Base-by-base conservation (phyloP, 1,284 basidiomycete species). In the Cryptococcus neoformans region DNA sequence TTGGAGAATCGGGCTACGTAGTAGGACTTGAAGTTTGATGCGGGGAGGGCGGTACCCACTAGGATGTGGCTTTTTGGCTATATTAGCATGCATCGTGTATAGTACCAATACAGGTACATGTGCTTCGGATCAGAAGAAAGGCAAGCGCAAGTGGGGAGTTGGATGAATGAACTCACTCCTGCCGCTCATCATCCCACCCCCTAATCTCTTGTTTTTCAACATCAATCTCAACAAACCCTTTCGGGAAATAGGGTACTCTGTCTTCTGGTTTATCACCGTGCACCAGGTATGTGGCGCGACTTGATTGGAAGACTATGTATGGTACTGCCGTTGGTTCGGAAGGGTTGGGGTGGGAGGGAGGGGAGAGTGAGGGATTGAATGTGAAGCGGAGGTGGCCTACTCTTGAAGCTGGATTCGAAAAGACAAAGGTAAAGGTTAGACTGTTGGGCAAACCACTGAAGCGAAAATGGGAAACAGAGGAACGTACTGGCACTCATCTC, bases 331-430 rank as follows among this genome's bases (percentile, higher is more conserved):
- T 6, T 28, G 59, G 0, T 55, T 54, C 2, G 3, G 40, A 44
- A 6, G 42, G 21, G 6, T n/a, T 7, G n/a, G 11, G 3, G n/a
- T n/a, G 2, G 11, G 42, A 44, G 9, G 42, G 14, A n/a, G 42
- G 8, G 0, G 68, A 63, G 4, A 28, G 28, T 28, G 28, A 28
- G 14, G 77, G 71, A 5, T 72, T 70, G 77, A 90, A 89, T 0
- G 84, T 86, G 76, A 90, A 89, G 2, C 85, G 82, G 1, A 91
- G 78, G 66, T 90, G 88, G 0, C 87, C 88, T 14, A 88, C 88
- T 14, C 88, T 84, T 4, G 88, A 89, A 5, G 88, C 87, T 89
- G 62, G 4, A 28, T 28, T 28, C 28, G 4, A 28, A 28, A 28
- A 28, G 28, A 4, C 28, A 28, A 28, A 28, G 2, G 28, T 28